Evolutionary conservation across 164 flowering plant species (phyloP).

Genomic region (Berberis thunbergii): DNA sequence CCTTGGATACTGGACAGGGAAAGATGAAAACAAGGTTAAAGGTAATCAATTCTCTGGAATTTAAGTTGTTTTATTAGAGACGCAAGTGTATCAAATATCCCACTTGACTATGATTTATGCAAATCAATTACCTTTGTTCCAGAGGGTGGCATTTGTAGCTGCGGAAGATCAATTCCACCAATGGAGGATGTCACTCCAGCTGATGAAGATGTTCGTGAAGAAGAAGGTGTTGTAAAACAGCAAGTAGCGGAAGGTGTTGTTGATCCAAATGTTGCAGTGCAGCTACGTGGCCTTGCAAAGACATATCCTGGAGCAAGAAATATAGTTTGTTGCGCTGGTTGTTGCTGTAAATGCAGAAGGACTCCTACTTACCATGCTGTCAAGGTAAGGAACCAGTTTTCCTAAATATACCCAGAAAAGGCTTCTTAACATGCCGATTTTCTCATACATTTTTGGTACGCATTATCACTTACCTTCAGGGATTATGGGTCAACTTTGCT

Average conservation of each 20-base stretch:
- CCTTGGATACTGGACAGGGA: constrained; percentile 89
- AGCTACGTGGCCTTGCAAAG: constrained; percentile 82
- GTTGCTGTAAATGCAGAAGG: constrained; percentile 67
- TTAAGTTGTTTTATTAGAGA: neutral
- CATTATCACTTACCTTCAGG: constrained; percentile 31
- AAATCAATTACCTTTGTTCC: constrained; percentile 6
- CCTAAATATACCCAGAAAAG: neutral
- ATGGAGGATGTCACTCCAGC: constrained; percentile 42
- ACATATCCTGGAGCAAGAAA: constrained; percentile 67
- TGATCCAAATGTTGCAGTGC: constrained; percentile 74
- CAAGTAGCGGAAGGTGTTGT: constrained; percentile 37
- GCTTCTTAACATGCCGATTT: neutral
- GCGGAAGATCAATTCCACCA: constrained; percentile 49
- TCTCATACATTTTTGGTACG: neutral
- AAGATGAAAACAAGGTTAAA: constrained; percentile 62
- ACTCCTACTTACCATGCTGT: constrained; percentile 82
- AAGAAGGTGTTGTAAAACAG: constrained; percentile 65
- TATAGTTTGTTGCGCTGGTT: neutral
- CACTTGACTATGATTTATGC: constrained; percentile 4
- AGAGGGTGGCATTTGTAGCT: constrained; percentile 84
- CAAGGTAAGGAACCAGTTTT: constrained; percentile 35
- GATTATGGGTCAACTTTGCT: constrained; percentile 78
- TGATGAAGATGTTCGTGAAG: constrained; percentile 91
- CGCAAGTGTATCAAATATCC: neutral
- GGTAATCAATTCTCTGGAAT: constrained; percentile 36